Base-by-base conservation (phyloP, 2,329 filamentous ascomycete species). In the Aureobasidium sp. region DNA sequence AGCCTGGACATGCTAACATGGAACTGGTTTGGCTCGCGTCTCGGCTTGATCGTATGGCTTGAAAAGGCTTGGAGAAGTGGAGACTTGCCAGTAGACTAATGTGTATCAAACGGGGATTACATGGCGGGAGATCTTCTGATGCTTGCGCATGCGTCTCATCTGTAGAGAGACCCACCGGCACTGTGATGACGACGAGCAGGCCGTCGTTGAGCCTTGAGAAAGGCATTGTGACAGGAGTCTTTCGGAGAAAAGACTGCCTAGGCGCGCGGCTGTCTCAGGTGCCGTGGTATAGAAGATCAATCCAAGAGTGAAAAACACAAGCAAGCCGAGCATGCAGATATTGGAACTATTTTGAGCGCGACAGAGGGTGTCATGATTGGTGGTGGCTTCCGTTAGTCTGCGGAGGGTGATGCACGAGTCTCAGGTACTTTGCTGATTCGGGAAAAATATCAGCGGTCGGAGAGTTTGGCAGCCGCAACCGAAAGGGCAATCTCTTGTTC, bases 11-110 rank as follows among this genome's bases (percentile, higher is more conserved):
- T 31, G 37, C 52, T 55, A 55, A 42, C 37, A 31, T 37, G 37
- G 36, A 57, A 57, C 12, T 31, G 53, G 41, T 34, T 17, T 57
- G 53, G 53, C 51, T 51, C 22, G 22, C 48, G 57, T 60, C 57
- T 49, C 57, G 57, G 44, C 37, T 60, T 60, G 57, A 60, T 51
- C 57, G 22, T 41, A 45, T 60, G 57, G 57, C 57, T 60, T 49
- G 34, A 51, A 25, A 39, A 45, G 55, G n/a, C 31, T 60, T 44
- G 57, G 57, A 45, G 45, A 49, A 51, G 57, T 60, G 57, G 57
- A 51, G 45, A 39, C 56, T 42, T 31, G 31, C 17, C 31, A 59
- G 39, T 17, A 45, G 39, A 34, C 57, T 60, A 60, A 49, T 51
- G 57, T 51, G 57, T 44, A 59, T 60, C 57, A 51, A 48, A 59